phyloP scores from a whole-genome alignment of 1,284 basidiomycete species.

The Ceratobasidium sp. region DNA sequence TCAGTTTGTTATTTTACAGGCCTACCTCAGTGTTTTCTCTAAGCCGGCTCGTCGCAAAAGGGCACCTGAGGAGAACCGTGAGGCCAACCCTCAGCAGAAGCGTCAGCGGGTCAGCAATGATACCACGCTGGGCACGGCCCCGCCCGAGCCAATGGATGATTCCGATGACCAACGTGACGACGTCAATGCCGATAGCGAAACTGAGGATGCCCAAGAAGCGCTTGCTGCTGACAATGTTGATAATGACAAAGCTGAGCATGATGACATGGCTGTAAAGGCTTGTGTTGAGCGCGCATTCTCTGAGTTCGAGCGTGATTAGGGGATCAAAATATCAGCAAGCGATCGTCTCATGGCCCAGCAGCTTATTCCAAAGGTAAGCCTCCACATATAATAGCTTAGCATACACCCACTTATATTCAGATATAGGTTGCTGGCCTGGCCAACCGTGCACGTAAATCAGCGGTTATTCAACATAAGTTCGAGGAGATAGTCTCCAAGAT shows the following conservation, averaged over 20 bases:
- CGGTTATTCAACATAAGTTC: neutral
- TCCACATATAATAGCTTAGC: neutral
- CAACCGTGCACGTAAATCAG: neutral
- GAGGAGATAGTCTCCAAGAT: neutral
- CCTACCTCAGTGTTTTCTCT: constrained; percentile 15
- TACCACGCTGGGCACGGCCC: neutral
- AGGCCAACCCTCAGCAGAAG: neutral
- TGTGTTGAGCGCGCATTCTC: neutral
- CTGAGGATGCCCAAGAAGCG: neutral
- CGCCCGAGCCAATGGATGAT: neutral
- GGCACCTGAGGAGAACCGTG: neutral
- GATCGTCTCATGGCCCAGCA: constrained; percentile 3
- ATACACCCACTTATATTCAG: too few relatives aligned
- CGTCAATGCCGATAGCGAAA: neutral
- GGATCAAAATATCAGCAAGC: neutral
- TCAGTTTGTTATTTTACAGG: neutral
- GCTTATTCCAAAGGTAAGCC: constrained; percentile 1
- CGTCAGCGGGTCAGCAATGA: neutral
- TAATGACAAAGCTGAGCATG: constrained; percentile 10
- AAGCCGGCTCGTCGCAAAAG: neutral
- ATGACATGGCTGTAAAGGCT: constrained; percentile 4
- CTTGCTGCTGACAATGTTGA: neutral
- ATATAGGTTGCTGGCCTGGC: neutral
- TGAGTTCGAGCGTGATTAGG: neutral
- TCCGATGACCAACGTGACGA: neutral